These are phyloP conservation scores for Cystobasidium tubakii DNA, from an alignment of 768 basidiomycete species.

Conservation along the genomic window DNA sequence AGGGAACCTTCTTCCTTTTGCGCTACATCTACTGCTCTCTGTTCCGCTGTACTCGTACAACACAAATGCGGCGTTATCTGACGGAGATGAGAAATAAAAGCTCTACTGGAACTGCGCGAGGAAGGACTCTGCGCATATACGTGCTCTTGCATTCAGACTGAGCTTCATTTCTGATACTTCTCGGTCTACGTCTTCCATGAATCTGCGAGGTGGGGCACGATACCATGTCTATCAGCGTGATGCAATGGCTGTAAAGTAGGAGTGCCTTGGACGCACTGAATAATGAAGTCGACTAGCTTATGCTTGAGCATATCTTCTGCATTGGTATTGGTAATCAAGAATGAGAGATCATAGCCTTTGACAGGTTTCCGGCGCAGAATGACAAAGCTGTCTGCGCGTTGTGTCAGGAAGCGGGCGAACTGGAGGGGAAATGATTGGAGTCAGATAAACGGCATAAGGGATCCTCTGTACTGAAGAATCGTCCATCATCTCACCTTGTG, in stretches of 20 bases:
- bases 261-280: slow-evolving; percentile 61
- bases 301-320: slow-evolving; percentile 98
- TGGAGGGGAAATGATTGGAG: neutral
- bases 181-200: slow-evolving; percentile 73
- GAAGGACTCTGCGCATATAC: slow-evolving; percentile 77
- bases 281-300: slow-evolving; percentile 99
- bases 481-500: slow-evolving; percentile 57
- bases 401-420: slow-evolving; percentile 98
- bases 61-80: neutral
- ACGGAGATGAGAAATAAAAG: neutral
- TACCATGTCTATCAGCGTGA: slow-evolving; percentile 14
- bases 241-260: neutral
- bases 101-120: slow-evolving; percentile 34
- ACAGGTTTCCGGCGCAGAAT: slow-evolving; percentile 93
- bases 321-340: slow-evolving; percentile 94
- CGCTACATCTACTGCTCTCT: neutral
- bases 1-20: no score
- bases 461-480: neutral
- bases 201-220: slow-evolving; percentile 33
- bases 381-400: slow-evolving; percentile 93
- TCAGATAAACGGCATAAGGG: neutral
- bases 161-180: slow-evolving; percentile 99
- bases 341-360: slow-evolving; percentile 97
- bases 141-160: slow-evolving; percentile 86
- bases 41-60: neutral